These are phyloP conservation scores for Carex scoparia DNA, from an alignment of 176 grass and related monocot genomes.

Conservation along the genomic window DNA sequence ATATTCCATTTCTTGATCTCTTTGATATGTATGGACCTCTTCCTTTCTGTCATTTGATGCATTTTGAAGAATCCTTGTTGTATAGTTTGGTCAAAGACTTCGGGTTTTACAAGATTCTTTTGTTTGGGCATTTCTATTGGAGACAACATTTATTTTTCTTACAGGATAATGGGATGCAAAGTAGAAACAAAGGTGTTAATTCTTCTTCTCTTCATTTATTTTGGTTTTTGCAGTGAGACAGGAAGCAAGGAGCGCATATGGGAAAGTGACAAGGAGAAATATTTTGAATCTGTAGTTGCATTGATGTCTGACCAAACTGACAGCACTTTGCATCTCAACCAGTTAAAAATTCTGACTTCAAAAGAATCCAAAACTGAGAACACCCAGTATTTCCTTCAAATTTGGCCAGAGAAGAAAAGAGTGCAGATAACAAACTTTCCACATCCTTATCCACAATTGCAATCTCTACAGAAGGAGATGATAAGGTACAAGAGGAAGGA, in stretches of 20 bases:
- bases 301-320: slow-evolving; percentile 93
- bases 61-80: slow-evolving; percentile 15
- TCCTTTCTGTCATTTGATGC: slow-evolving; percentile 1
- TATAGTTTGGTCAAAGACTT: slow-evolving; percentile 2
- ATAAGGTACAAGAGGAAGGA: slow-evolving; percentile 91
- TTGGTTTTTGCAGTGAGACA: slow-evolving; percentile 66
- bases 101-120: background rate
- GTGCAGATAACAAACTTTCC: slow-evolving; percentile 97
- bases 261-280: slow-evolving; percentile 97
- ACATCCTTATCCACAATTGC: slow-evolving; percentile 92
- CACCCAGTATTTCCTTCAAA: slow-evolving; percentile 86
- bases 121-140: background rate
- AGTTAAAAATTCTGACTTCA: slow-evolving; percentile 88
- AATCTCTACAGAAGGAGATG: slow-evolving; percentile 91
- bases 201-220: slow-evolving; percentile 5
- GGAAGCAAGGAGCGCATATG: slow-evolving; percentile 95
- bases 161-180: background rate
- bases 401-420: slow-evolving; percentile 81
- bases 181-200: background rate
- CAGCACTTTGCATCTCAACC: slow-evolving; percentile 53
- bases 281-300: slow-evolving; percentile 82
- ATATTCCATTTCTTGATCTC: slow-evolving; percentile 95
- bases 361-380: slow-evolving; percentile 99
- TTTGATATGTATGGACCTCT: slow-evolving; percentile 81
- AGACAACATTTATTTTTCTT: background rate